Evolutionary conservation across 257 asterid species (phyloP), one percentile per base, ranked within the genome.

Genomic region (Primulina eburnea): DNA sequence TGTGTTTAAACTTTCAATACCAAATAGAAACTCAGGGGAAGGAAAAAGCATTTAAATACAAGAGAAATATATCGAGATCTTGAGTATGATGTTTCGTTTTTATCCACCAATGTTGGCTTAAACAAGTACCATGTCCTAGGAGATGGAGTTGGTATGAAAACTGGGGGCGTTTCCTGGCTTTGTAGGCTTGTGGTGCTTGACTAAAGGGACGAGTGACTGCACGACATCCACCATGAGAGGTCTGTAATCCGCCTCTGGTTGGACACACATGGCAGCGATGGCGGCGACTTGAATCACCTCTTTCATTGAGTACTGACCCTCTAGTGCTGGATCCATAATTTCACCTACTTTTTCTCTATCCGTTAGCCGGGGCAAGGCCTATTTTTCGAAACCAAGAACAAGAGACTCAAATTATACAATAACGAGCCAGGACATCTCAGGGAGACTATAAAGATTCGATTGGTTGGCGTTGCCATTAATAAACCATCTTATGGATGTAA

Each of bases 181-280:
- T 16, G 85, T 80, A 50, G 82, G 69, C 43, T 85, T 69, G 18
- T 76, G 81, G 62, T 76, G 80, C 85, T 90, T 90, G 64, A 90
- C 92, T 24, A 92, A 79, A 3, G 98, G 98, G 40, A 85, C 95
- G 35, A 92, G 80, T 0, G 98, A 90, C 82, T 92, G 97, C 76
- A 92, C 97, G 1, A 92, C 92, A 38, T 92, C 98, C 0, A 95
- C 91, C 96, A 90, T 88, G 70, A 92, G 76, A 21, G 98, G 98
- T 78, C 97, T 75, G 75, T 92, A 92, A 70, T 92, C 98, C 2
- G 96, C 95, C 86, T 92, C 98, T 0, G 95, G 82, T 53, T 90
- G 97, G 17, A 92, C 90, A 64, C 97, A 92, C 96, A 90, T 90
- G 40, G 97, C 96, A 47, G 97, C 97, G 53, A 92, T 90, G 17